Conservation (phyloP, 208 protist genomes). For the Blastocrithidia nonstop region DNA sequence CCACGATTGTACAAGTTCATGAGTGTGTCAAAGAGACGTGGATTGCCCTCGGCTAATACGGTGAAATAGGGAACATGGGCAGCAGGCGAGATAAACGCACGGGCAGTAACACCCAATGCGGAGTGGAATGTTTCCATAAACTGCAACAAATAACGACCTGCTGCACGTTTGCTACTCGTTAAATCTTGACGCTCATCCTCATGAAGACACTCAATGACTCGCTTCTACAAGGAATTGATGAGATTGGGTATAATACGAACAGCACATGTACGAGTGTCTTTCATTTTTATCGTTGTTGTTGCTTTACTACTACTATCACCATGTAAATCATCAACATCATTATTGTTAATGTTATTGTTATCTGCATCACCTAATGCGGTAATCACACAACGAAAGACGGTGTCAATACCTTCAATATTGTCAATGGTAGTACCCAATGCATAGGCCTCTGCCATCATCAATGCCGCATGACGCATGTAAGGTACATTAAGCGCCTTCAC, state of each 20-base stretch:
- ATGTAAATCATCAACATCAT: too few relatives aligned
- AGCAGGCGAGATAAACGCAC: slow-evolving; percentile 24
- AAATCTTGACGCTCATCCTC: slow-evolving; percentile 65
- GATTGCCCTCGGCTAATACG: slow-evolving; percentile 59
- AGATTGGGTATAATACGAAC: slow-evolving; percentile 44
- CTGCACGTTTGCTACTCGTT: slow-evolving; percentile 59
- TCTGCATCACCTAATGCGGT: slow-evolving; percentile 50
- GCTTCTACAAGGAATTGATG: slow-evolving; percentile 44
- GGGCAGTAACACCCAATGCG: slow-evolving; percentile 42
- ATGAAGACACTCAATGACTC: slow-evolving; percentile 30
- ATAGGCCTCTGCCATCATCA: slow-evolving; percentile 57
- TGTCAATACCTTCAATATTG: slow-evolving; percentile 43
- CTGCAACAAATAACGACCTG: slow-evolving; percentile 71
- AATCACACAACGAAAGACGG: slow-evolving; percentile 54
- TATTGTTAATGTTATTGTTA: too few relatives aligned
- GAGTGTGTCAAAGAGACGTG: slow-evolving; percentile 66
- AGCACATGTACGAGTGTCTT: slow-evolving; percentile 21
- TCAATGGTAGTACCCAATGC: slow-evolving; percentile 42
- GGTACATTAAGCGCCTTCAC: slow-evolving; percentile 43
- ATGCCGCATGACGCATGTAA: slow-evolving; percentile 35
- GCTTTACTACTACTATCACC: not conserved
- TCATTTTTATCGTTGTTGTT: too few relatives aligned
- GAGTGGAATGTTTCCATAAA: slow-evolving; percentile 57
- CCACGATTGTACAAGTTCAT: slow-evolving; percentile 79
- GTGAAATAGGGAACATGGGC: slow-evolving; percentile 29